Evolutionary conservation across 2,329 filamentous ascomycete species (phyloP).

Genomic region (Hymenoscyphus fructigenus): DNA sequence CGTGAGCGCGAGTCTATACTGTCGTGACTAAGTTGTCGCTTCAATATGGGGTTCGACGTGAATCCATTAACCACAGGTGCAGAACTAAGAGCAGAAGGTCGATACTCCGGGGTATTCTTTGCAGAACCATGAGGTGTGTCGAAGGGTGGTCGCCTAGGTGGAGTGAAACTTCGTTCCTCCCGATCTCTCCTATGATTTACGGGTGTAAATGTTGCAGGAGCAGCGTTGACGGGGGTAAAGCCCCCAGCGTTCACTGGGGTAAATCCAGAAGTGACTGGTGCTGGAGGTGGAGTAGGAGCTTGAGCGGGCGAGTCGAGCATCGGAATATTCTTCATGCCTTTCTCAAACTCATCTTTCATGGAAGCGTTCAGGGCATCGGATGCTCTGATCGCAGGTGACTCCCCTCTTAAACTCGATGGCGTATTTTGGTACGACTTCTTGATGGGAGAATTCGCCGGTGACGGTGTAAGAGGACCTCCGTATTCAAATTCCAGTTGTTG

Average conservation of each 20-base stretch:
- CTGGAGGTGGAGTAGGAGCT: conserved; percentile 30
- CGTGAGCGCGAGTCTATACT: conserved; percentile 39
- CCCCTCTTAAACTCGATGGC: conserved; percentile 56
- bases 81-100: conserved; percentile 52
- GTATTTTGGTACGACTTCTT: conserved; percentile 63
- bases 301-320: conserved; percentile 33
- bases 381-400: conserved; percentile 65
- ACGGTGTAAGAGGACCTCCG: conserved; percentile 82
- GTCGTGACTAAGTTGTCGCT: conserved; percentile 71
- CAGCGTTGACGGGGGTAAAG: conserved; percentile 63
- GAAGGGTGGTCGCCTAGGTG: conserved; percentile 50
- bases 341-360: conserved; percentile 42
- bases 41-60: conserved; percentile 57
- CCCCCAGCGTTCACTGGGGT: conserved; percentile 50
- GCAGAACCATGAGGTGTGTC: conserved; percentile 63
- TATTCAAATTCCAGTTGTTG: conserved; percentile 93
- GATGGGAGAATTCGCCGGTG: conserved; percentile 72
- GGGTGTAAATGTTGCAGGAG: conserved; percentile 54
- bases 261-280: conserved; percentile 35
- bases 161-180: conserved; percentile 55
- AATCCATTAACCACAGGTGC: conserved; percentile 52
- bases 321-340: conserved; percentile 37
- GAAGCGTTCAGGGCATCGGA: conserved; percentile 57
- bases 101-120: conserved; percentile 65
- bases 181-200: conserved; percentile 51